phyloP scores from a whole-genome alignment of 1,284 basidiomycete species.

The Malassezia yamatoensis region DNA sequence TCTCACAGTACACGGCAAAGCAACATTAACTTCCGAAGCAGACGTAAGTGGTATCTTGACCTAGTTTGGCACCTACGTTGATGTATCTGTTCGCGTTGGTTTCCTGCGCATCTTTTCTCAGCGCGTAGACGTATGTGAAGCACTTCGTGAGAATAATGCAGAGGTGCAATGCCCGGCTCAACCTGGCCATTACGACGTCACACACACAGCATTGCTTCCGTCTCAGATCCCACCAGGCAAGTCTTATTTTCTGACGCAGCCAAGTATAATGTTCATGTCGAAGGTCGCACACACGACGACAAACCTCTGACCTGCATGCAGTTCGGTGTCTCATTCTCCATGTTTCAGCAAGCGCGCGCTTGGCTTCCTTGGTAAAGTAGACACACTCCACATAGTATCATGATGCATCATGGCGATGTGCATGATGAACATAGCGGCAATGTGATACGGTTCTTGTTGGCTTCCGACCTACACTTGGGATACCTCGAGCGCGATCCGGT shows the following conservation, averaged over 20 bases:
- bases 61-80: slow-evolving; percentile 28
- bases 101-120: slow-evolving; percentile 33
- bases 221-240: slow-evolving; percentile 38
- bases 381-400: not conserved
- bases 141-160: slow-evolving; percentile 33
- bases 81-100: slow-evolving; percentile 43
- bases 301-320: slow-evolving; percentile 3
- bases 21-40: slow-evolving; percentile 25
- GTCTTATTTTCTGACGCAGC: slow-evolving; percentile 52
- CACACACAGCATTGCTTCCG: slow-evolving; percentile 39
- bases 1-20: slow-evolving; percentile 38
- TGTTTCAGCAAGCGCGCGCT: not conserved
- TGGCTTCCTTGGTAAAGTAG: not conserved
- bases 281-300: slow-evolving; percentile 66
- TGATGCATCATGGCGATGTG: slow-evolving; percentile 1
- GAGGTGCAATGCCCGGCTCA: slow-evolving; percentile 39
- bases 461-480: slow-evolving; percentile 58
- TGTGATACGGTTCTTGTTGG: slow-evolving; percentile 23
- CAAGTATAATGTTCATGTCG: slow-evolving; percentile 68
- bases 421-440: not conserved
- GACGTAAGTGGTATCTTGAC: slow-evolving; percentile 23
- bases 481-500: slow-evolving; percentile 90
- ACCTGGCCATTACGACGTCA: slow-evolving; percentile 34
- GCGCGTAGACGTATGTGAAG: slow-evolving; percentile 40
- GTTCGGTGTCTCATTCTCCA: not conserved